Conservation (phyloP, 2,329 filamentous ascomycete genomes). For the Aspergillus caelatus region DNA sequence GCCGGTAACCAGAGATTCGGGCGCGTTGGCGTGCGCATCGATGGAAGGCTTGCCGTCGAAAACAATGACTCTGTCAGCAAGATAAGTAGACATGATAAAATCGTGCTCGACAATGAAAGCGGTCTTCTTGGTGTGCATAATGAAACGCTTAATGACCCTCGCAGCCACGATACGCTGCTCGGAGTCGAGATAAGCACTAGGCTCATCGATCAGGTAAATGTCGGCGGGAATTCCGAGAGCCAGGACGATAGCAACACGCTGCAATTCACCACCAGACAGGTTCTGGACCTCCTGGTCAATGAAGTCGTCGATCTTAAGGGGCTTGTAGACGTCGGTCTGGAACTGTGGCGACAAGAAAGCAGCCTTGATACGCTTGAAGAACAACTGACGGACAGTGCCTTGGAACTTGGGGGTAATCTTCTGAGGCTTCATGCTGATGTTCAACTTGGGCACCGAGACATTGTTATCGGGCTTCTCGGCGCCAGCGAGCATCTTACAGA, state of each 20-base stretch:
- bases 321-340: conserved; percentile 99
- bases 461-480: conserved; percentile 86
- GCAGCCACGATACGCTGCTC: conserved; percentile 98
- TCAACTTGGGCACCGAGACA: conserved; percentile 83
- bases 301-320: conserved; percentile 98
- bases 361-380: conserved; percentile 99
- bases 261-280: conserved; percentile 97
- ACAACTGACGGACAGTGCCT: conserved; percentile 93
- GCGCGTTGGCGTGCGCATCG: conserved; percentile 81
- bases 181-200: conserved; percentile 94
- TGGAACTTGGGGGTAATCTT: conserved; percentile 99
- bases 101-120: conserved; percentile 99
- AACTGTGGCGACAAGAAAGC: conserved; percentile 96
- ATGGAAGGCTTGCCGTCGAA: conserved; percentile 94
- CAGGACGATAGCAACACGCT: conserved; percentile 96
- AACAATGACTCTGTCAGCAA: conserved; percentile 94
- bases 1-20: conserved; percentile 89
- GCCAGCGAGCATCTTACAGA: conserved; percentile 94
- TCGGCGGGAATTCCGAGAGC: conserved; percentile 95
- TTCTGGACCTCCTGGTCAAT: conserved; percentile 99
- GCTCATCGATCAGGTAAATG: conserved; percentile 98
- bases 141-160: conserved; percentile 98
- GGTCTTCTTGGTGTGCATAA: conserved; percentile 99
- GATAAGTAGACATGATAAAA: conserved; percentile 91
- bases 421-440: conserved; percentile 99